Conservation (phyloP, 257 asterid genomes). For the Cynanchum wilfordii region DNA sequence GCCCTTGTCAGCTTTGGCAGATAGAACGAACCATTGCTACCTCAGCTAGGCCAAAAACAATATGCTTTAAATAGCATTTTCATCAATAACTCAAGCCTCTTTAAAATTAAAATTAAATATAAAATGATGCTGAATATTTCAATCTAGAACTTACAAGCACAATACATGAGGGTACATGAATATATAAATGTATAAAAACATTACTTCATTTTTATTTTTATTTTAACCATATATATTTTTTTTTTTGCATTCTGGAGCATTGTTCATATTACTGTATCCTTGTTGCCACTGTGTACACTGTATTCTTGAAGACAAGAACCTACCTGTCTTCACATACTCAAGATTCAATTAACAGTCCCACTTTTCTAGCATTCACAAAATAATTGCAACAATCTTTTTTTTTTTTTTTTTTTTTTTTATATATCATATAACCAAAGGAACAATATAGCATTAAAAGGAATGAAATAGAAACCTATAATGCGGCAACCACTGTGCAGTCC, state of each 20-base stretch:
- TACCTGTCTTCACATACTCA: not conserved
- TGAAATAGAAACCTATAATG: constrained; percentile 38
- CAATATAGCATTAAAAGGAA: constrained; percentile 8
- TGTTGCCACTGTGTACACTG: too few relatives aligned
- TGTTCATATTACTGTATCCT: not conserved
- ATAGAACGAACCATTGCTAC: not conserved
- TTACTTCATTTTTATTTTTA: too few relatives aligned
- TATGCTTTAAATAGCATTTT: not conserved
- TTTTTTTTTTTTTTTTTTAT: too few relatives aligned
- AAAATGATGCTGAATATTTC: not conserved
- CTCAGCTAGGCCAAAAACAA: not conserved
- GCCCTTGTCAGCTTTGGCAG: not conserved
- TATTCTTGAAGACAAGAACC: not conserved
- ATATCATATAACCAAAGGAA: not conserved
- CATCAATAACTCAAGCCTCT: not conserved
- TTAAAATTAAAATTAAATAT: too few relatives aligned
- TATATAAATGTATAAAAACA: not conserved
- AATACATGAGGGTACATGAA: not conserved
- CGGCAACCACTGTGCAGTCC: constrained; percentile 30
- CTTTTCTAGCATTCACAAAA: not conserved
- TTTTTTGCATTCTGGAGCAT: not conserved
- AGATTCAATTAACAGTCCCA: not conserved
- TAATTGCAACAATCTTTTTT: not conserved
- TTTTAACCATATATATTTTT: not conserved
- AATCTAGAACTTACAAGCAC: not conserved